Evolutionary conservation across 768 basidiomycete genomes (phyloP), one percentile per base, ranked within the genome.

Genomic region (Zangia roseola): DNA sequence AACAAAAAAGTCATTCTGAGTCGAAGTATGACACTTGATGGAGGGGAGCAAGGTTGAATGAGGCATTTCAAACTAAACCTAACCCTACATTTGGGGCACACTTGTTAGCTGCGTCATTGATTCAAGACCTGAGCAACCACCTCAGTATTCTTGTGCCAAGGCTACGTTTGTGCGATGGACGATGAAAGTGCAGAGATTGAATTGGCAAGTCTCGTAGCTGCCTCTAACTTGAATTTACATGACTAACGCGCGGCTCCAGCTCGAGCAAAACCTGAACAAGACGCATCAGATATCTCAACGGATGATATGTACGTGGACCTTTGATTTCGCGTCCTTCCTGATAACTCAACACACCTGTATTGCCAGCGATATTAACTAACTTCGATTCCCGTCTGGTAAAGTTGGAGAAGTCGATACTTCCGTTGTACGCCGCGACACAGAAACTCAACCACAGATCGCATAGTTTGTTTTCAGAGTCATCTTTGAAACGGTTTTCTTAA

Each of bases 261-360:
- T 93, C 10, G 88, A 93, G 69, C 91, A 92, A 68, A 91, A 92
- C 62, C 73, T 93, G 36, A 83, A 87, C 67, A 92, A 91, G 70
- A 92, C 90, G 0, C 80, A 80, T 19, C 88, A 88, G 60, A 86
- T 90, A 52, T 91, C 90, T 1, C 86, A 87, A 59, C 76, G 88
- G 43, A 92, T 93, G 90, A 91, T 81, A 52, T 81, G 89, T 92
- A 71, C 47, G 86, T 60, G 9, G 21, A 28, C 20, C 5, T 16
- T 16, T 14, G 24, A 63, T 35, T 31, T 9, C 43, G 37, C 26
- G 45, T 31, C 28, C 36, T 24, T 21, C 20, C 13, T 13, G 34
- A 49, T 21, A 39, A 12, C n/a, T n/a, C n/a, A n/a, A n/a, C n/a
- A 47, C 19, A 42, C 59, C 73, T 45, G 74, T 54, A 53, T 67